Evolutionary conservation across 345 rosid species (phyloP).

Genomic region (Salix suchowensis): DNA sequence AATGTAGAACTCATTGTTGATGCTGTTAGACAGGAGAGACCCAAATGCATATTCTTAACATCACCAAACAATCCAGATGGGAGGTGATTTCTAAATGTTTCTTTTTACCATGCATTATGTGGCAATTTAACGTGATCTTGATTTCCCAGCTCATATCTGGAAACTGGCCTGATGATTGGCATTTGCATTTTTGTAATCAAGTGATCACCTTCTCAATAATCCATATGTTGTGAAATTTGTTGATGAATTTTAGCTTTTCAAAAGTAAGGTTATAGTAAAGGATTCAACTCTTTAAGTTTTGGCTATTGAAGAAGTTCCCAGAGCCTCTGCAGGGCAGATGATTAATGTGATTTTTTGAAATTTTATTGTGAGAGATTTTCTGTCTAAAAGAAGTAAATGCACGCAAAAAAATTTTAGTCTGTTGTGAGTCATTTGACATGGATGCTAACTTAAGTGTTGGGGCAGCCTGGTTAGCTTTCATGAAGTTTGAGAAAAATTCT

Average conservation of each 20-base stretch:
- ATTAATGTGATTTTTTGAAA: not conserved
- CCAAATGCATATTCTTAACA: slow-evolving; percentile 91
- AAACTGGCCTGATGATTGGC: not conserved
- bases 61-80: slow-evolving; percentile 99
- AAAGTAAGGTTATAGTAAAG: too few species aligned
- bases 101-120: not conserved
- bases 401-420: not conserved
- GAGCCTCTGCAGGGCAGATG: not conserved
- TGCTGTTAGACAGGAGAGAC: slow-evolving; percentile 61
- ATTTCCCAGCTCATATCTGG: not conserved
- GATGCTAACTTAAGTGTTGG: not conserved
- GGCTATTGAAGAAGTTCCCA: not conserved
- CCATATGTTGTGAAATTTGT: not conserved
- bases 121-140: not conserved
- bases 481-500: not conserved
- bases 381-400: not conserved
- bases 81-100: slow-evolving; percentile 39
- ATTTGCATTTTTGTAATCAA: not conserved
- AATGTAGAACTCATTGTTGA: slow-evolving; percentile 67
- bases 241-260: not conserved
- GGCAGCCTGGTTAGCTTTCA: not conserved
- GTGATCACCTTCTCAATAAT: not conserved
- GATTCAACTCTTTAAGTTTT: too few species aligned
- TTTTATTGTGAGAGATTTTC: not conserved
- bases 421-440: not conserved